Evolutionary conservation across 805 yeast species (phyloP).

Genomic region (Saccharomycopsis malanga): DNA sequence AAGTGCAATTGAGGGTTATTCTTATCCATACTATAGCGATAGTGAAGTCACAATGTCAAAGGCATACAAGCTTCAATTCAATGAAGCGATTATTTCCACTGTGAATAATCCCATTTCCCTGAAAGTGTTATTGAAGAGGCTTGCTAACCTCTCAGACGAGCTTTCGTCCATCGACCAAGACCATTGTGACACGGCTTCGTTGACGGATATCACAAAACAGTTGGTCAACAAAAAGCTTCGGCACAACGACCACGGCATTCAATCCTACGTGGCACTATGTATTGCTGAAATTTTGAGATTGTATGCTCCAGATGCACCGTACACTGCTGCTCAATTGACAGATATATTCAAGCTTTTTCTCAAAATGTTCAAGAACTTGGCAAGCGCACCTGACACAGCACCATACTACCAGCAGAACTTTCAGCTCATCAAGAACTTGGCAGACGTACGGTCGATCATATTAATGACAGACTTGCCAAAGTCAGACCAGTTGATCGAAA

Average conservation of each 20-base stretch:
- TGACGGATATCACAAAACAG: slow-evolving; percentile 35
- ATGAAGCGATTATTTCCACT: slow-evolving; percentile 47
- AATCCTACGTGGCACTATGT: slow-evolving; percentile 64
- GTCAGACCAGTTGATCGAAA: slow-evolving; percentile 45
- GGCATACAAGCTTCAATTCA: slow-evolving; percentile 26
- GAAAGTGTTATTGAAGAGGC: slow-evolving; percentile 51
- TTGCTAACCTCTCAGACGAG: slow-evolving; percentile 55
- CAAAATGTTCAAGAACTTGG: slow-evolving; percentile 49
- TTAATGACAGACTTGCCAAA: slow-evolving; percentile 69
- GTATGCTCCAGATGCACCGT: slow-evolving; percentile 90
- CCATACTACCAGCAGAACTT: slow-evolving; percentile 58
- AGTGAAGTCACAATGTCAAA: no score
- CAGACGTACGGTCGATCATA: slow-evolving; percentile 70
- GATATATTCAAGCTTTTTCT: slow-evolving; percentile 63
- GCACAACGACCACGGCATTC: slow-evolving; percentile 53
- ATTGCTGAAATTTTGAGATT: slow-evolving; percentile 67
- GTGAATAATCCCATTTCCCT: slow-evolving; percentile 50
- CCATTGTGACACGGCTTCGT: slow-evolving; percentile 33
- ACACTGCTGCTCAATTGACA: slow-evolving; percentile 52
- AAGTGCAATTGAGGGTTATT: no score
- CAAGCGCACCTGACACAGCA: slow-evolving; percentile 42
- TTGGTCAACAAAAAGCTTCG: slow-evolving; percentile 41
- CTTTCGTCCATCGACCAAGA: slow-evolving; percentile 42
- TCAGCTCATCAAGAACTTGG: slow-evolving; percentile 57
- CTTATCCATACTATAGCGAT: no score